These are phyloP conservation scores for Aspergillus sp. DNA, from an alignment of 2,329 filamentous ascomycete genomes.

Conservation along the genomic window DNA sequence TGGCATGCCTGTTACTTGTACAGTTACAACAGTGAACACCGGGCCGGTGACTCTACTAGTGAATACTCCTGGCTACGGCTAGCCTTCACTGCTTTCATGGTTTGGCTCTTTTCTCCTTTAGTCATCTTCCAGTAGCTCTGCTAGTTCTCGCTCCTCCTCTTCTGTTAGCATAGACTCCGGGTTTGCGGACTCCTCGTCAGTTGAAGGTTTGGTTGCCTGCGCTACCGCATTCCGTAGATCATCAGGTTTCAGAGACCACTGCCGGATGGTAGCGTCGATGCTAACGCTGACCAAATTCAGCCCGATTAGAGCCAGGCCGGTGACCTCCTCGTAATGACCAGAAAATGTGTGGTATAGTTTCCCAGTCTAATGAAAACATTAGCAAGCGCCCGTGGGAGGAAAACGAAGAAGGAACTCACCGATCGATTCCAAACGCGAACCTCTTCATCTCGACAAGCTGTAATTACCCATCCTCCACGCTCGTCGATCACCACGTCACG, in stretches of 20 bases:
- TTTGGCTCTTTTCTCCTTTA: conserved; percentile 7
- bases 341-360: conserved; percentile 71
- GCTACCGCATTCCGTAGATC: conserved; percentile 60
- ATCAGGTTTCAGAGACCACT: conserved; percentile 70
- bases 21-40: no score
- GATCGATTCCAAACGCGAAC: conserved; percentile 82
- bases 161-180: conserved; percentile 65
- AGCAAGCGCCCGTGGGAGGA: neutral
- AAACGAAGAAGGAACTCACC: conserved; percentile 31
- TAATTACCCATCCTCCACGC: conserved; percentile 75
- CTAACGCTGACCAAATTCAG: conserved; percentile 71
- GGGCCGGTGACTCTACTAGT: neutral
- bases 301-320: conserved; percentile 67
- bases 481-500: conserved; percentile 71
- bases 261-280: conserved; percentile 85
- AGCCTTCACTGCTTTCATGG: neutral
- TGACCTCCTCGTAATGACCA: conserved; percentile 93
- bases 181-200: conserved; percentile 48
- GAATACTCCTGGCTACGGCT: neutral
- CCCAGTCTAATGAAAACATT: conserved; percentile 53
- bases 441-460: conserved; percentile 87
- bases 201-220: conserved; percentile 45
- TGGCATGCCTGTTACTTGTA: neutral
- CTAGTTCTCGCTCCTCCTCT: conserved; percentile 90
- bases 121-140: conserved; percentile 80